Percentiles rank a stretch among this genome's conserved stretches.
Conservation (phyloP, 345 rosid species). For the Populus alba region DNA sequence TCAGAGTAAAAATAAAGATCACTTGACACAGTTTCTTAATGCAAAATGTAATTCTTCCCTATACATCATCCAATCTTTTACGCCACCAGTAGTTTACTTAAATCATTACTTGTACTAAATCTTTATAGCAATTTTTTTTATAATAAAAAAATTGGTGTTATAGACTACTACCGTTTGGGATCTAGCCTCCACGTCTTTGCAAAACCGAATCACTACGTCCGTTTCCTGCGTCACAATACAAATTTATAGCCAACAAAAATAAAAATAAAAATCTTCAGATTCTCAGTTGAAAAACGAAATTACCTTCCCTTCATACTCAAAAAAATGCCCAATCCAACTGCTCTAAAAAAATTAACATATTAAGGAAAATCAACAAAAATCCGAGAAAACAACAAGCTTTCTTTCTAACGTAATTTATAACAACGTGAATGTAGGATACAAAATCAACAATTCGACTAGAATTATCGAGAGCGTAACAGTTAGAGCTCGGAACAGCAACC, state of each 20-base stretch:
- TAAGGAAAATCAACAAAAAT: slow-evolving; percentile 39
- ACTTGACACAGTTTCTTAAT: neutral
- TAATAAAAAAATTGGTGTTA: slow-evolving; percentile 2
- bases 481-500: slow-evolving; percentile 58
- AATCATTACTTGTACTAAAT: no score
- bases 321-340: slow-evolving; percentile 63
- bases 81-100: no score
- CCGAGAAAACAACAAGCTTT: neutral
- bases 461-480: slow-evolving; percentile 82
- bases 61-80: neutral
- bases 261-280: neutral
- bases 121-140: no score
- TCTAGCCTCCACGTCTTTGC: slow-evolving; percentile 90
- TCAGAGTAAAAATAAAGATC: neutral
- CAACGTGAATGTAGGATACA: slow-evolving; percentile 56
- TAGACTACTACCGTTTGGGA: slow-evolving; percentile 66
- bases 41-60: neutral
- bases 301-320: slow-evolving; percentile 68
- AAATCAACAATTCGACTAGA: slow-evolving; percentile 88
- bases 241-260: neutral
- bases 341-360: slow-evolving; percentile 45
- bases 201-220: slow-evolving; percentile 76
- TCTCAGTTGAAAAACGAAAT: neutral
- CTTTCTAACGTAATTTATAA: neutral
- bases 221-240: slow-evolving; percentile 38